A percentile compares a stretch with the other conserved stretches of the same genome.
These are phyloP conservation scores for Acanthamoeba sp. DNA, from an alignment of 208 protist genomes.

Conservation along the genomic window DNA sequence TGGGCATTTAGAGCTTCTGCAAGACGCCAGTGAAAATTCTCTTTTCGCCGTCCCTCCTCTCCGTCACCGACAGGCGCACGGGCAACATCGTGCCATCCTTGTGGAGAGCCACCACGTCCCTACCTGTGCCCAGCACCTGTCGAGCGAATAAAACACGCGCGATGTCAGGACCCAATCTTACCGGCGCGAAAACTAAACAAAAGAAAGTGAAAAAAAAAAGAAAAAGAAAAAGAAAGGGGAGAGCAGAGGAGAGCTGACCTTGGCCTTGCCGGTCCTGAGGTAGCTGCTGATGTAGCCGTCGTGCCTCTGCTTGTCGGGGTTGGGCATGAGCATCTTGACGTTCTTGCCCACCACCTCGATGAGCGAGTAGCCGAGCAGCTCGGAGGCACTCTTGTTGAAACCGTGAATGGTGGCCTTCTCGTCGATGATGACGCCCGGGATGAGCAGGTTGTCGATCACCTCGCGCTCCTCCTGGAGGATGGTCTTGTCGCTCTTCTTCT, in stretches of 20 bases:
- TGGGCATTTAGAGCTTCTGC: slow-evolving; percentile 30
- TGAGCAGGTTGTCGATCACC: slow-evolving; percentile 66
- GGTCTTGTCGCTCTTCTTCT: slow-evolving; percentile 43
- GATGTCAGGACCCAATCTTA: too few species aligned
- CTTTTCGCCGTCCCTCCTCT: slow-evolving; percentile 68
- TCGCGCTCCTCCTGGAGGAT: slow-evolving; percentile 69
- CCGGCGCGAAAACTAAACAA: too few species aligned
- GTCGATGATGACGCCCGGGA: slow-evolving; percentile 71
- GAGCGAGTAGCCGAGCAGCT: slow-evolving; percentile 67
- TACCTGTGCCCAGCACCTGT: slow-evolving; percentile 26
- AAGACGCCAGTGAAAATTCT: slow-evolving; percentile 72
- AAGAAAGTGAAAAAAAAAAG: neutral
- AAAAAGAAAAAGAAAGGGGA: neutral
- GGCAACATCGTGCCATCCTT: slow-evolving; percentile 73
- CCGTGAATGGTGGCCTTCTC: slow-evolving; percentile 73
- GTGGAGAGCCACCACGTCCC: slow-evolving; percentile 70
- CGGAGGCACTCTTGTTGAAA: slow-evolving; percentile 65
- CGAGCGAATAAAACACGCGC: neutral
- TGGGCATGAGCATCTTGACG: slow-evolving; percentile 75
- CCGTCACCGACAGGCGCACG: slow-evolving; percentile 48
- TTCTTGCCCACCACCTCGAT: slow-evolving; percentile 78
- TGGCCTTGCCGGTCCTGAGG: slow-evolving; percentile 67
- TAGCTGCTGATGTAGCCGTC: slow-evolving; percentile 61
- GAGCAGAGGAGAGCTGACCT: neutral
- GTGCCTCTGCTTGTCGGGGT: slow-evolving; percentile 67